Base-by-base conservation (phyloP, 805 yeast genomes). In the Metschnikowia noctiluminum region DNA sequence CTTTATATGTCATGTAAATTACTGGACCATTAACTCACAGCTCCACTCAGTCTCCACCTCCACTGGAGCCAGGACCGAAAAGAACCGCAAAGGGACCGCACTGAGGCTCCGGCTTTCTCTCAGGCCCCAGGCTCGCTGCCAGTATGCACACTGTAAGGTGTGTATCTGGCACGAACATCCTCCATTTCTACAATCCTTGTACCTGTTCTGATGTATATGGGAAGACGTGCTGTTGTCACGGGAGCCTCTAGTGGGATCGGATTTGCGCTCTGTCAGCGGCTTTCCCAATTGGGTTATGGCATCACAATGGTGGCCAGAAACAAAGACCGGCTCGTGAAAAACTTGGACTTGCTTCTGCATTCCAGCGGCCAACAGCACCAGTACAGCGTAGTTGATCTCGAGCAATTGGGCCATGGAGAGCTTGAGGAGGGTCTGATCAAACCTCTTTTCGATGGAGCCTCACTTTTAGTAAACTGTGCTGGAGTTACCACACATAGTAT, bases 201-300 rank as follows among this genome's bases (percentile, higher is more conserved):
- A 34, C 36, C 13, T 7, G 3, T 13, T 34, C 36, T 34, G 14
- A 34, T 34, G 36, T 34, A 58, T 40, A 28, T 54, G 3, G 67
- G 66, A 2, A 61, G 59, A 48, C 71, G 73, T n/a, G 84, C 83
- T 0, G 54, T 80, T 5, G 64, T 85, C 2, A 84, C 89, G 0
- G 94, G 94, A 1, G 90, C 85, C 0, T 81, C 90, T 0, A 66
- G 76, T 40, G 92, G 94, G 0, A 68, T 86, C 12, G 94, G 94
- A 0, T 65, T 71, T 3, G 74, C 74, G 0, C 76, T 87, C 14
- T 84, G 89, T 0, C 53, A 60, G 32, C 61, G 57, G 30, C 66
- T 86, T 28, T 78, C 88, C 0, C 42, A 52, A 0, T 55, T 68
- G 28, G 91, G 91, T 1, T 76, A 79, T 27, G 68, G 68, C 16